Evolutionary conservation across 768 basidiomycete genomes (phyloP).

Genomic region (Scleroderma citrinum): DNA sequence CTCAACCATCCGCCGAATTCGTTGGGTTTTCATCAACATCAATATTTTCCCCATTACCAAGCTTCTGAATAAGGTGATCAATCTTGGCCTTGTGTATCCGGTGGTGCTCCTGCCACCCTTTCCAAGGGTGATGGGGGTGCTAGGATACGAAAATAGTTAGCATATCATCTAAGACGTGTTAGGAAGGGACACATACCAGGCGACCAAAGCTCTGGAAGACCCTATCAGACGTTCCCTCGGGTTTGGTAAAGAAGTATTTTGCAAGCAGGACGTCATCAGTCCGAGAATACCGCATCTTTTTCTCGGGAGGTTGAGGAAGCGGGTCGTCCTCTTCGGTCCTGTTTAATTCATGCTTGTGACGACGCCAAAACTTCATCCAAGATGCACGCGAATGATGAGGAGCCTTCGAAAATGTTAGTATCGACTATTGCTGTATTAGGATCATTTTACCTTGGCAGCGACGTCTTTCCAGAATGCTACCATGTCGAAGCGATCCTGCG

Average conservation of each 20-base stretch:
- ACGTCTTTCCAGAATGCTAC: constrained; percentile 78
- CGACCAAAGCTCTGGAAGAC: constrained; percentile 79
- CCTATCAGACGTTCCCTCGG: constrained; percentile 78
- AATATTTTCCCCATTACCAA: constrained; percentile 52
- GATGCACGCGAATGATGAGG: constrained; percentile 89
- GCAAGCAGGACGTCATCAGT: constrained; percentile 77
- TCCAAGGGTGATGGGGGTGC: constrained; percentile 90
- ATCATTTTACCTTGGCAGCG: constrained; percentile 48
- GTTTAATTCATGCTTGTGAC: constrained; percentile 80
- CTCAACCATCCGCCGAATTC: constrained; percentile 23
- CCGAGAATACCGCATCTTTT: constrained; percentile 83
- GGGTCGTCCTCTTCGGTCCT: constrained; percentile 63
- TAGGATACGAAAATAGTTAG: constrained; percentile 22
- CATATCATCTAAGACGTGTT: background rate
- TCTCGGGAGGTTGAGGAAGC: constrained; percentile 70
- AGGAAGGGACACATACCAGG: constrained; percentile 38
- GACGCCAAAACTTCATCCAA: constrained; percentile 91
- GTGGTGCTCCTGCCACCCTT: constrained; percentile 91
- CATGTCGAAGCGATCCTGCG: constrained; percentile 63
- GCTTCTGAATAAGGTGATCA: constrained; percentile 65
- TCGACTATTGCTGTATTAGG: background rate
- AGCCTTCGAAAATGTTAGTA: constrained; percentile 40
- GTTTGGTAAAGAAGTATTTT: constrained; percentile 63
- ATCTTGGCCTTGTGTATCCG: constrained; percentile 85
- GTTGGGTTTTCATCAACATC: constrained; percentile 27